Evolutionary conservation across 1,139 yeast genomes (phyloP), one percentile per base, ranked within the genome.

Genomic region (Blastobotrys indianensis): DNA sequence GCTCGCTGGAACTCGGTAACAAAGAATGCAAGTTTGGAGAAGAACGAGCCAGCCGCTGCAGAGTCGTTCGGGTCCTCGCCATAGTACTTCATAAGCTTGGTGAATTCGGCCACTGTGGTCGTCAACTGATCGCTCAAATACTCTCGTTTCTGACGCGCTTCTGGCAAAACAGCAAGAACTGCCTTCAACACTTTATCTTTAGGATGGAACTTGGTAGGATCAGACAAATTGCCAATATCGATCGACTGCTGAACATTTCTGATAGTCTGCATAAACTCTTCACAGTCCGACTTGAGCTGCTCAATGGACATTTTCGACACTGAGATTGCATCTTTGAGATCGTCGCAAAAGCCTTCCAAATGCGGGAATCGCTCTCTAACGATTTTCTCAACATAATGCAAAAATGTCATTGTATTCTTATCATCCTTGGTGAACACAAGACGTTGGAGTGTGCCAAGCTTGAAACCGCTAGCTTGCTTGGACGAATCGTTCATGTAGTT

Each of bases 401-500:
- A 66, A 58, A 92, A 83, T 16, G 90, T 84, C 75, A 82, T 75
- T 6, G 86, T 78, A 57, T 85, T 87, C 52, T 80, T 77, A 31
- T 80, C 79, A 59, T 88, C 95, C 65, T 92, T 92, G 68, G 94
- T 82, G 60, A 88, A 87, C 43, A 82, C 85, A 48, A 92, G 72
- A 56, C 95, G 73, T 55, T 82, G 94, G 48, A 92, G 70, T 1
- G 96, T 85, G 31, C 86, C 85, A 37, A 92, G 69, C 57, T 79
- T 82, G 68, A 92, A 88, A 1, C 97, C 98, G 46, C 75, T 67
- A 0, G 95, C 97, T 55, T 82, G 82, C 58, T 85, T 88, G 6
- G 84, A 70, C 30, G 73, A 67, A 59, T 86, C 95, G 63, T 92
- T 92, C 97, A 92, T 92, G 60, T 81, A 88, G 60, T 92, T 92